Evolutionary conservation across 495 filamentous ascomycete genomes (phyloP), one percentile per base, ranked within the genome.

Genomic region (Aspergillus incahuasiensis): DNA sequence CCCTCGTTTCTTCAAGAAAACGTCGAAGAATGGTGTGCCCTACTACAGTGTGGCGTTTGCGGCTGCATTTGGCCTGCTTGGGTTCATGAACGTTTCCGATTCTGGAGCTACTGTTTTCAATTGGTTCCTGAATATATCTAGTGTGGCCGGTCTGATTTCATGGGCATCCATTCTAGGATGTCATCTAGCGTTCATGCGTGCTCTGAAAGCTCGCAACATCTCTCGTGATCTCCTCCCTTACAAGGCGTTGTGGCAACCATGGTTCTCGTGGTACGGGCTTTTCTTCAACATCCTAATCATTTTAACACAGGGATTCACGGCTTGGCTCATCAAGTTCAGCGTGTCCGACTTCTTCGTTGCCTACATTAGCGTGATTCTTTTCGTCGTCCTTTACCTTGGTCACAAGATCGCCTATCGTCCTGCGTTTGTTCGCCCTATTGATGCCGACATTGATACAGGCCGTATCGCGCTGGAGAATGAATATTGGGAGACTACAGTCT

Each of bases 251-350:
- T 71, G 77, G 59, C 82, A 86, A 65, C 83, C 83, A 3, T 87
- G 70, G 64, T 71, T 77, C 39, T 75, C 81, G 11, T 82, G 73
- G 68, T 81, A 81, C 59, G 86, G 84, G 5, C 72, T 88, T 25
- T 79, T 82, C 57, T 86, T 87, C 74, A 84, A 79, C 71, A 54
- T 80, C 20, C 64, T 89, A 41, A 84, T 89, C 58, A 79, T 82
- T 46, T 38, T 90, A 13, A 87, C 85, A 5, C 84, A 88, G 65
- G 86, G 86, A 5, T 90, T 90, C 66, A 86, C 80, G 5, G 70
- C 77, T 3, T 90, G 86, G 67, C 82, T 89, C 42, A 75, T 77
- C 0, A 52, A 48, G 5, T 90, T 87, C 81, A 65, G 67, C 52
- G 75, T 78, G 9, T 68, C 72, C 62, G 66, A 72, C 19, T 87